Percentiles rank a stretch among this genome's conserved stretches.
Evolutionary conservation across 257 asterid species (phyloP).

Genomic region (Striga asiatica): DNA sequence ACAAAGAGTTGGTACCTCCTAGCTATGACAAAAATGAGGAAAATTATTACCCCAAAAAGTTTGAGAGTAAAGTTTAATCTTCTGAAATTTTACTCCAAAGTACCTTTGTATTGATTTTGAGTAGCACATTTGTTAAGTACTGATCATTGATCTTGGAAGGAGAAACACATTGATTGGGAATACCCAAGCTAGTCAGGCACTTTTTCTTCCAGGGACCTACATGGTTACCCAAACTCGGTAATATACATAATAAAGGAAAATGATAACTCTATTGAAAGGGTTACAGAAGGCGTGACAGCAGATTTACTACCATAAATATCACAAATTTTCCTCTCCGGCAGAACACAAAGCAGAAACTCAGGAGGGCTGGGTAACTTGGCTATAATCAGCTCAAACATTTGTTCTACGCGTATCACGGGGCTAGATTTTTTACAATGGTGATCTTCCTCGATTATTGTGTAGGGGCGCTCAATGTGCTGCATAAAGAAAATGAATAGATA

Average conservation of each 20-base stretch:
- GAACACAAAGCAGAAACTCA: slow-evolving; percentile 69
- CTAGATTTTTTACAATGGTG: slow-evolving; percentile 41
- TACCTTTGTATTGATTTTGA: slow-evolving; percentile 90
- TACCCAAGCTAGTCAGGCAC: slow-evolving; percentile 55
- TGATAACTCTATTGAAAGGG: background rate
- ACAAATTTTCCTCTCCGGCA: slow-evolving; percentile 76
- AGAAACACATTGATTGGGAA: slow-evolving; percentile 72
- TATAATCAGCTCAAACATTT: slow-evolving; percentile 65
- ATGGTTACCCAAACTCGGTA: slow-evolving; percentile 17
- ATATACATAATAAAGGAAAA: slow-evolving; percentile 3
- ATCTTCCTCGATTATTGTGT: slow-evolving; percentile 80
- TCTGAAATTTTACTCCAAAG: slow-evolving; percentile 9
- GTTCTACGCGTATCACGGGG: slow-evolving; percentile 71
- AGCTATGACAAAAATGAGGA: slow-evolving; percentile 34
- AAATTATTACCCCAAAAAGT: slow-evolving; percentile 4
- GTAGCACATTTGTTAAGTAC: slow-evolving; percentile 80
- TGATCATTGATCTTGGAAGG: slow-evolving; percentile 65
- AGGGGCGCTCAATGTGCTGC: slow-evolving; percentile 76
- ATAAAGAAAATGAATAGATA: slow-evolving; percentile 17
- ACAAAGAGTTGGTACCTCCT: slow-evolving; percentile 84
- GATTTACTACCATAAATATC: slow-evolving; percentile 60
- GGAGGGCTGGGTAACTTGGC: slow-evolving; percentile 60
- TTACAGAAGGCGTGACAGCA: slow-evolving; percentile 11
- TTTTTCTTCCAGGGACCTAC: slow-evolving; percentile 96
- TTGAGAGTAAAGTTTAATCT: slow-evolving; percentile 3